Base-by-base conservation (phyloP, 345 rosid species). In the Microthlaspi erraticum region DNA sequence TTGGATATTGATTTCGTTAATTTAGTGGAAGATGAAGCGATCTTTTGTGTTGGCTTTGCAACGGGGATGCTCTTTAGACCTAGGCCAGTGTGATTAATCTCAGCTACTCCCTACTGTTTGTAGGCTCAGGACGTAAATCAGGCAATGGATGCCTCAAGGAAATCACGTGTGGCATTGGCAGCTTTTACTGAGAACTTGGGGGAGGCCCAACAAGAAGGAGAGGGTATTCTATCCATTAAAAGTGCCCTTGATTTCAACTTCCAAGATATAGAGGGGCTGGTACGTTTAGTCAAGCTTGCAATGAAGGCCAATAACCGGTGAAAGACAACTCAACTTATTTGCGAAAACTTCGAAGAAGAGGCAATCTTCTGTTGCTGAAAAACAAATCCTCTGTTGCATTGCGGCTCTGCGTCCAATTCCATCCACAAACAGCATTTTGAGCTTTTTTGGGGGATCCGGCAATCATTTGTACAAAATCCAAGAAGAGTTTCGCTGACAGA, bases 61-160 rank as follows among this genome's bases (percentile, higher is more conserved):
- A 50, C 20, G 18, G 43, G 68, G 39, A 48, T 56, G 26, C 38
- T 61, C 46, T 53, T 23, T 34, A 64, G 53, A 60, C 52, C 7
- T 55, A 54, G 19, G 49, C 53, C 52, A 68, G 12, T 46, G 45
- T 62, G 60, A 10, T 54, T 62, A 62, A 61, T 54, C 65, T 62
- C 45, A 37, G 60, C 53, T 53, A 76, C 5, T 68, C 46, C 72
- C 53, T 63, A 60, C 41, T 70, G 62, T 39, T 77, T 81, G 64
- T 92, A 95, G 99, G 60, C 87, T 10, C 97, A 90, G 64, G 85
- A 95, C 51, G 88, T 90, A 63, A 83, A 75, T 79, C 80, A 74
- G 80, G 98, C 97, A 34, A 87, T 95, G 96, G 98, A 92, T 67
- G 99, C 99, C 68, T 84, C 99, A n/a, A 90, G 88, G 77, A 95